Evolutionary conservation across 352 stramenopile genomes (phyloP), one percentile per base, ranked within the genome.

Genomic region (Globisporangium heterothallicum): DNA sequence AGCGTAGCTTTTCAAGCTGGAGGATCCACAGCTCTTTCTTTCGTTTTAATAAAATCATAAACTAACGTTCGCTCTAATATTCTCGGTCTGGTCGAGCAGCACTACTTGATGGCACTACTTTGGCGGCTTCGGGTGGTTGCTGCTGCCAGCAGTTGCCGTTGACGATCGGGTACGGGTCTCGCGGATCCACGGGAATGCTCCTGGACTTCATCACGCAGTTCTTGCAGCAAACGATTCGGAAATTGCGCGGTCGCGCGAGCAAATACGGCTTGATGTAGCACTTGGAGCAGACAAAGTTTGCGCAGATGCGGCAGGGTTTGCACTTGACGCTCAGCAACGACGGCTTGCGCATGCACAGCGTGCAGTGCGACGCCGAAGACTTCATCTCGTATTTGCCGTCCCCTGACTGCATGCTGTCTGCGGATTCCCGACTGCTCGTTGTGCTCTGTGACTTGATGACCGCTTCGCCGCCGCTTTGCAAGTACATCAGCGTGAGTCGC

Each of bases 191-290:
- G 0, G 14, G 41, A 0, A 82, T 40, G 10, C 64, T 49, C 19
- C 73, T 75, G 12, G 65, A 59, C 30, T 68, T 59, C 10, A 81
- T 53, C 9, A 81, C 52, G 54, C 72, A 86, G 8, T 49, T 59
- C 50, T 76, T 86, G 42, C 75, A 86, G 54, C 72, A 84, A 19
- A 63, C 42, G 10, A 84, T 64, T 5, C 53, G 19, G 16, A 83
- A 58, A 7, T 74, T 53, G 30, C 64, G 56, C 13, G 66, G 68
- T 6, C 49, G 48, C 18, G 68, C 59, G 21, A 86, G 59, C 6
- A 84, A 48, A 3, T 46, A 56, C 9, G 66, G 69, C 32, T 78
- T 83, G 13, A 79, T 50, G 32, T 74, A 62, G 54, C 70, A 86
- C 55, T 78, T 78, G 42, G 54, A 66, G 59, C 75, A 86, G 18